These are phyloP conservation scores for Colletotrichum sp. DNA, from an alignment of 2,329 filamentous ascomycete genomes.

Conservation along the genomic window DNA sequence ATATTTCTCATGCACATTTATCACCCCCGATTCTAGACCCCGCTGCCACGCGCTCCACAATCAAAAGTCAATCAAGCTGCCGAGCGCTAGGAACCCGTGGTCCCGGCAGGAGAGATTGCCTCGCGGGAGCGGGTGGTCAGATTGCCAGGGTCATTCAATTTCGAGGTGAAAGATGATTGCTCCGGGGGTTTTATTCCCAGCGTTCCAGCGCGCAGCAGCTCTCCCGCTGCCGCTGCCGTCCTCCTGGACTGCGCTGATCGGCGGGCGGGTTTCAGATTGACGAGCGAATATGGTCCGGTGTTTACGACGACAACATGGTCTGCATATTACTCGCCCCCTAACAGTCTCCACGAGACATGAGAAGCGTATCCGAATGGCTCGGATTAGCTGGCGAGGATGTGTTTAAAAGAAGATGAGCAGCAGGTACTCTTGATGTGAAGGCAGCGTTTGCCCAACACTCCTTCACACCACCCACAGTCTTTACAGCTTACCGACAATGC, in stretches of 20 bases:
- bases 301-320: not conserved
- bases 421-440: no score
- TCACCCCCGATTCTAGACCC: not conserved
- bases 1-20: not conserved
- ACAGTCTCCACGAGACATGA: not conserved
- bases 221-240: not conserved
- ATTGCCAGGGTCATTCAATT: not conserved
- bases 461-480: not conserved
- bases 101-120: not conserved
- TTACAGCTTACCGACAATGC: not conserved
- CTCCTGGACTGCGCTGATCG: not conserved
- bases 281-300: not conserved
- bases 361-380: not conserved
- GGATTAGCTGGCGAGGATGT: not conserved
- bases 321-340: not conserved
- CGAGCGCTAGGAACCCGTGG: not conserved
- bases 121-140: not conserved
- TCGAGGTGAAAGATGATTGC: not conserved
- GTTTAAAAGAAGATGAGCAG: not conserved
- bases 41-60: not conserved
- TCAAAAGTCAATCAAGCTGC: not conserved
- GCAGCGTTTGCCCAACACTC: not conserved
- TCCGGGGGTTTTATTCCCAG: not conserved
- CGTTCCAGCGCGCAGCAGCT: not conserved
- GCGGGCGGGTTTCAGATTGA: constrained; percentile 1